phyloP scores from a whole-genome alignment of 352 stramenopile genomes.

The Phytopythium mirpurense region DNA sequence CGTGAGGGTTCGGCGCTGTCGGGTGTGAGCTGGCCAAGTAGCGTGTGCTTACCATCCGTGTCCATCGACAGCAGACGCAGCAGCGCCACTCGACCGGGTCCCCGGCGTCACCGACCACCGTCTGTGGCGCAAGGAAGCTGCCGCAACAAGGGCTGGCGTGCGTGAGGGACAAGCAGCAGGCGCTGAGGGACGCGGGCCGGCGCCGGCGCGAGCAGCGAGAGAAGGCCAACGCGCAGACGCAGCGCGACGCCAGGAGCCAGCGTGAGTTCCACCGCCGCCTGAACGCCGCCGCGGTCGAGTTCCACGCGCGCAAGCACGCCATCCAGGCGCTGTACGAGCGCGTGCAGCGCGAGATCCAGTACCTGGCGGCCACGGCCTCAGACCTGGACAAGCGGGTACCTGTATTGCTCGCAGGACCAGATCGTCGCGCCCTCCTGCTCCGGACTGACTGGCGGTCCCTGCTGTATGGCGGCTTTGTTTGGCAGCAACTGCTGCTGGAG shows the following conservation, averaged over 20 bases:
- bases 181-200: slow-evolving; percentile 13
- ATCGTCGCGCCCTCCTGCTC: too few species aligned
- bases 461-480: too few species aligned
- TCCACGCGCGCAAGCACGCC: slow-evolving; percentile 51
- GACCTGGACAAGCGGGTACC: slow-evolving; percentile 48
- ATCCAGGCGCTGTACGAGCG: slow-evolving; percentile 45
- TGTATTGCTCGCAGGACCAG: too few species aligned
- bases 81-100: neutral
- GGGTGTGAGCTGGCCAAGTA: too few species aligned
- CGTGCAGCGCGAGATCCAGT: slow-evolving; percentile 54
- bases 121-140: neutral
- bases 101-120: neutral
- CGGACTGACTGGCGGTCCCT: too few species aligned
- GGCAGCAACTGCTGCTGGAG: slow-evolving; percentile 52
- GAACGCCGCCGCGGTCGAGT: slow-evolving; percentile 30
- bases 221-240: slow-evolving; percentile 13
- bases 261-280: slow-evolving; percentile 34
- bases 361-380: slow-evolving; percentile 30
- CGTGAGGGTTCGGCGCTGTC: neutral
- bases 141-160: neutral
- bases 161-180: slow-evolving; percentile 7
- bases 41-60: neutral
- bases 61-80: neutral
- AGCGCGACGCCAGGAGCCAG: slow-evolving; percentile 1
- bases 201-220: slow-evolving; percentile 15